A percentile compares a stretch with the other conserved stretches of the same genome.
phyloP scores from a whole-genome alignment of 2,329 filamentous ascomycete species.

The Fusarium multiceps region DNA sequence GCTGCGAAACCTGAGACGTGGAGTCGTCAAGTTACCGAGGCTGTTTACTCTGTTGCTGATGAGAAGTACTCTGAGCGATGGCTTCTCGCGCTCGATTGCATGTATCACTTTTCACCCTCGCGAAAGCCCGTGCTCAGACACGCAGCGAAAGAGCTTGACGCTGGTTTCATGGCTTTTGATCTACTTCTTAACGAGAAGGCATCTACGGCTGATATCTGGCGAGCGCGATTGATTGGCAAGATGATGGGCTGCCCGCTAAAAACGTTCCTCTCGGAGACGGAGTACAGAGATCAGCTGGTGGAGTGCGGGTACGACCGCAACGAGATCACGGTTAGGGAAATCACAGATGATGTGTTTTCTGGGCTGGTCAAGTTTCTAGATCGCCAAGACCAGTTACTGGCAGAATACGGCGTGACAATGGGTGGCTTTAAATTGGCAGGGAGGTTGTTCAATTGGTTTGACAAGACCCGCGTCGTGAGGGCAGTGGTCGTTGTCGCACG shows the following conservation, averaged over 20 bases:
- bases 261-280: slow-evolving; percentile 59
- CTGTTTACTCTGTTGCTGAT: slow-evolving; percentile 45
- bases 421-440: slow-evolving; percentile 53
- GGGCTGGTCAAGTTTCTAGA: slow-evolving; percentile 60
- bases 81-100: slow-evolving; percentile 66
- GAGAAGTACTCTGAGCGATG: slow-evolving; percentile 53
- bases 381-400: slow-evolving; percentile 49
- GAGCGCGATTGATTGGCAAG: slow-evolving; percentile 57
- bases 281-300: slow-evolving; percentile 59
- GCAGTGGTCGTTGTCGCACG: slow-evolving; percentile 52
- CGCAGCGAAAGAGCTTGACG: slow-evolving; percentile 54
- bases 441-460: slow-evolving; percentile 55
- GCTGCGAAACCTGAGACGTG: slow-evolving; percentile 60
- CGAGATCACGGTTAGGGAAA: slow-evolving; percentile 58
- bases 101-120: slow-evolving; percentile 68
- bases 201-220: slow-evolving; percentile 44
- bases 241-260: slow-evolving; percentile 60
- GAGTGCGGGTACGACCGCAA: slow-evolving; percentile 59
- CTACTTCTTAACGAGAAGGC: slow-evolving; percentile 55
- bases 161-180: slow-evolving; percentile 67
- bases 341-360: slow-evolving; percentile 64
- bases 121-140: slow-evolving; percentile 58
- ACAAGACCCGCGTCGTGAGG: slow-evolving; percentile 49
- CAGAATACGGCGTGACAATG: slow-evolving; percentile 52
- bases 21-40: slow-evolving; percentile 43